These are phyloP conservation scores for Aspergillus niger DNA, from an alignment of 2,329 filamentous ascomycete species.

Conservation along the genomic window DNA sequence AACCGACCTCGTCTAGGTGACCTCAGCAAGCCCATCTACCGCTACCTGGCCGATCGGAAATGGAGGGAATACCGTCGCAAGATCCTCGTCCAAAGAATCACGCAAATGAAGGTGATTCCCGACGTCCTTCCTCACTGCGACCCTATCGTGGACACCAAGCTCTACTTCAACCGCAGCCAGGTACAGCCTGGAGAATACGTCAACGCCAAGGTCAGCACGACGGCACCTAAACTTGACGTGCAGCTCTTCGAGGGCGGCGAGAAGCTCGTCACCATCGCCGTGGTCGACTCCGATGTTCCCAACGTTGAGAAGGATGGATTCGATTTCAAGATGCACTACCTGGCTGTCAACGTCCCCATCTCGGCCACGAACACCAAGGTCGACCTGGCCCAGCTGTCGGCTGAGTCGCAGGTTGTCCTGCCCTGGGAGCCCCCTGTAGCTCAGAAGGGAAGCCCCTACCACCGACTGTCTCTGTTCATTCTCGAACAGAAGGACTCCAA, in stretches of 20 bases:
- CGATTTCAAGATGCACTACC: constrained; percentile 79
- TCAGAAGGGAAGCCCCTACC: constrained; percentile 88
- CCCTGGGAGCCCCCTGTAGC: constrained; percentile 86
- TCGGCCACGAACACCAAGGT: constrained; percentile 63
- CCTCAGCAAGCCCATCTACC: constrained; percentile 96
- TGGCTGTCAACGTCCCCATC: constrained; percentile 73
- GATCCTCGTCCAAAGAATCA: constrained; percentile 80
- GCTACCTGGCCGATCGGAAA: constrained; percentile 80
- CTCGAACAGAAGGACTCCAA: constrained; percentile 72
- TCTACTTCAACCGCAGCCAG: constrained; percentile 73
- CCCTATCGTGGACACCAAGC: constrained; percentile 74
- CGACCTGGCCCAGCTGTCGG: constrained; percentile 64
- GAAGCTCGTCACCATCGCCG: constrained; percentile 78
- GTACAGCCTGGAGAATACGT: constrained; percentile 78
- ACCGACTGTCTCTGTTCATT: constrained; percentile 81
- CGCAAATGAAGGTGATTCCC: constrained; percentile 82
- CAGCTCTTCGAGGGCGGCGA: constrained; percentile 82
- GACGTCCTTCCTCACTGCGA: constrained; percentile 82
- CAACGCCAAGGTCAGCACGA: constrained; percentile 71
- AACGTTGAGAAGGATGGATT: constrained; percentile 74
- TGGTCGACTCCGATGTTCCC: constrained; percentile 90
- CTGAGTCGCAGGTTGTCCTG: constrained; percentile 66
- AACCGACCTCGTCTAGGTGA: constrained; percentile 63
- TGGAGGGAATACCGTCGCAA: constrained; percentile 83
- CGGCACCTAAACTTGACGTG: constrained; percentile 72